Evolutionary conservation across 768 basidiomycete species (phyloP), one percentile per base, ranked within the genome.

Genomic region (Piloderma croceum): DNA sequence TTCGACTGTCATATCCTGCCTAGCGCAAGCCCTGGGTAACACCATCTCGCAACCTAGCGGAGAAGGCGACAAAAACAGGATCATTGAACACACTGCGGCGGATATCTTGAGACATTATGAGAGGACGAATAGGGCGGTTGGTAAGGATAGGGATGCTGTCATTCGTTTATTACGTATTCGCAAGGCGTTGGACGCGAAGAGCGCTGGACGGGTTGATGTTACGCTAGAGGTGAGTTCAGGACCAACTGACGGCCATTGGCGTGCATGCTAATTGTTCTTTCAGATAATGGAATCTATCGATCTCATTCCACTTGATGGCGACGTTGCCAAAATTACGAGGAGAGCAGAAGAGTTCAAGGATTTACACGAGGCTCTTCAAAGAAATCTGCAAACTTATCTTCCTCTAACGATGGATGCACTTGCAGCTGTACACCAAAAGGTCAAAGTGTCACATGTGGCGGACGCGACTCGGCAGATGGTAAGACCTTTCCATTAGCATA

Each of bases 321-420:
- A 97, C 48, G 77, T 92, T 11, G 77, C 79, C 7, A 83, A 83
- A 58, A 90, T 90, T 53, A 90, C 87, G 24, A 76, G 83, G 29
- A 74, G 82, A 32, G 88, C 90, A 12, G 90, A 94, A 56, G 86
- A 91, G 51, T 93, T 97, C 67, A 83, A 83, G 56, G 80, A 90
- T 39, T 63, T 85, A 13, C 84, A 94, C 41, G 89, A 94, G 50
- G 75, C 87, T 2, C 67, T 96, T 52, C 88, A 92, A 52, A 79
- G 86, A 48, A 97, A 94, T 65, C 62, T 98, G 59, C 90, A 90
- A 52, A 76, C 78, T 2, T 87, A 96, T 59, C 73, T 98, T 36
- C 77, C 87, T 24, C 74, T 91, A 27, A 85, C 90, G 17, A 99
- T 98, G 96, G 90, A 92, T 55, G 79, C 83, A 21, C 77, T 98